Evolutionary conservation across 208 protist species (phyloP), one percentile per base, ranked within the genome.

Genomic region (Wallacemonas sp.): DNA sequence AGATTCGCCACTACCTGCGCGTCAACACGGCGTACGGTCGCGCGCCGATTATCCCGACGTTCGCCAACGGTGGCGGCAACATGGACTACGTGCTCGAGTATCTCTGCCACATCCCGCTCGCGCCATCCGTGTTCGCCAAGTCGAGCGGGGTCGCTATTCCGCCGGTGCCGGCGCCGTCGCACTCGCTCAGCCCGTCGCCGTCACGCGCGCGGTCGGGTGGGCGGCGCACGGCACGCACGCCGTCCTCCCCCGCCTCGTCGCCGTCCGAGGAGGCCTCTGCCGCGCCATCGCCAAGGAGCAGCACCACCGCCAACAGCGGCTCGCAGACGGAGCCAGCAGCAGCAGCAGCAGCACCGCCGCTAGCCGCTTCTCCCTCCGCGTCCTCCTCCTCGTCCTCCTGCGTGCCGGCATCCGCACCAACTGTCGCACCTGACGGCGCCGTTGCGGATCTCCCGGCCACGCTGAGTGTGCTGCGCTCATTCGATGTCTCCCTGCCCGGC

Each of bases 401-500:
- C 44, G 44, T 14, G 14, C 36, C 36, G 9, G 36, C 36, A 41
- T 41, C 36, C 36, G 36, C 36, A 41, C 9, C 36, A 14, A 41
- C 6, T 17, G 44, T 49, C 44, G 19, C 44, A 5, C 4, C 17
- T 23, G 17, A 26, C 44, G 44, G 9, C 44, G 36, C 6, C 36
- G 36, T 41, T 14, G 14, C 6, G 17, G 44, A 14, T 12, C 5
- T 55, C 21, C 3, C 19, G 8, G 47, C 52, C 1, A 58, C 52
- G 12, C 1, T 99, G 78, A 99, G 99, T 39, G 95, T 99, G n/a
- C 99, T 99, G 72, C 97, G 99, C 66, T 99, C 98, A 47, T 99
- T 99, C 74, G 99, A 99, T 81, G 95, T 99, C 38, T 99, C 99
- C 86, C 99, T 99, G 81, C 98, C 99, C 32, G 99, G 98, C 38